Conservation (phyloP, 2,329 filamentous ascomycete species). For the Malbranchea zuffiana region DNA sequence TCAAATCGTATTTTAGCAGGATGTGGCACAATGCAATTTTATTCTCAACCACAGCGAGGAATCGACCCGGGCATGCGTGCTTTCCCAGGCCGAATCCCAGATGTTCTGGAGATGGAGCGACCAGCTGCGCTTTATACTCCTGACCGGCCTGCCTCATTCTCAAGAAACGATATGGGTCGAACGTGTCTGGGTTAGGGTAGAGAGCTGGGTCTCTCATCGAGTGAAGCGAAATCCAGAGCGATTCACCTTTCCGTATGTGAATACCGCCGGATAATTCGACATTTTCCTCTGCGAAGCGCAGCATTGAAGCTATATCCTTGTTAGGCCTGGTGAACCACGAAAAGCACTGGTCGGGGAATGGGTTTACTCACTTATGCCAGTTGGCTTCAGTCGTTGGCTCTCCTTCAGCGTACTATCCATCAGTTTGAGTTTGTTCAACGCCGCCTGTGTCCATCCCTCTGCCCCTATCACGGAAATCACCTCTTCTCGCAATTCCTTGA, state of each 20-base stretch:
- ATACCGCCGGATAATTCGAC: too few species aligned
- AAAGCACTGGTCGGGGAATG: neutral
- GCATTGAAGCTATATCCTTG: too few species aligned
- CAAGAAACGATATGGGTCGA: too few species aligned
- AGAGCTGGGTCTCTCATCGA: too few species aligned
- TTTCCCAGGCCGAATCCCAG: slow-evolving; percentile 22
- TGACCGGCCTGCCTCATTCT: too few species aligned
- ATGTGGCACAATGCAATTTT: slow-evolving; percentile 26
- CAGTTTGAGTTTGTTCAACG: slow-evolving; percentile 31
- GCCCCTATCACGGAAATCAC: slow-evolving; percentile 14
- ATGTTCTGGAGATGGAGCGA: too few species aligned
- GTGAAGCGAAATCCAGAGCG: too few species aligned
- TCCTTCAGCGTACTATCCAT: slow-evolving; percentile 38
- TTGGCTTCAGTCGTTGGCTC: slow-evolving; percentile 24
- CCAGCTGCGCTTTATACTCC: too few species aligned
- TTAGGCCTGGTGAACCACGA: too few species aligned
- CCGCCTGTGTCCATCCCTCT: slow-evolving; percentile 26
- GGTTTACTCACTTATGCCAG: slow-evolving; percentile 14
- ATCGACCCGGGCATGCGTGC: slow-evolving; percentile 27
- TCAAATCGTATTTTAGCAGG: slow-evolving; percentile 26
- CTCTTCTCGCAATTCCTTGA: slow-evolving; percentile 17
- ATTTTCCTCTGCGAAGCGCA: too few species aligned
- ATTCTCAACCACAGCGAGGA: slow-evolving; percentile 26
- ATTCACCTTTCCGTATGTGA: too few species aligned
- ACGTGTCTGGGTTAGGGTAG: too few species aligned